Conservation (phyloP, 495 filamentous ascomycete genomes). For the Penicillium chermesinum region DNA sequence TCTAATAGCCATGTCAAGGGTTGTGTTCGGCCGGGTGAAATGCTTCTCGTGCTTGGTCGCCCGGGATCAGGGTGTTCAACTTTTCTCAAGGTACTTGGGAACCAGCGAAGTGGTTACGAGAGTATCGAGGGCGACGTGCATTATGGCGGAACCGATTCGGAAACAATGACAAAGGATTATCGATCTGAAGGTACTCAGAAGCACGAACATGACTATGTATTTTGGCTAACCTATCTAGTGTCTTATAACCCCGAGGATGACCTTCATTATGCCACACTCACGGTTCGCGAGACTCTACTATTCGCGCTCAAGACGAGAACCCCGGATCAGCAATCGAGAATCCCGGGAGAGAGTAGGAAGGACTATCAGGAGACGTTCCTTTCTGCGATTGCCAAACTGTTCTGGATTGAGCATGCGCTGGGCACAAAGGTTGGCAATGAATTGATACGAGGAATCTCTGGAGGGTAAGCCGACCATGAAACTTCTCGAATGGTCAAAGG, state of each 20-base stretch:
- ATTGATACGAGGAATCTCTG: constrained; percentile 61
- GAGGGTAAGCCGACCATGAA: constrained; percentile 43
- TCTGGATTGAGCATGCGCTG: constrained; percentile 69
- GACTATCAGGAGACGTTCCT: constrained; percentile 65
- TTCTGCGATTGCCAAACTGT: constrained; percentile 66
- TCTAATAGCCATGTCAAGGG: constrained; percentile 24
- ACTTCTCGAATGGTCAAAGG: not conserved
- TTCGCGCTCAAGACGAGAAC: constrained; percentile 69
- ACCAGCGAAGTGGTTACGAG: constrained; percentile 60
- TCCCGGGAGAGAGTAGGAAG: constrained; percentile 51
- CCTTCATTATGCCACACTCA: constrained; percentile 68
- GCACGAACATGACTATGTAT: not conserved
- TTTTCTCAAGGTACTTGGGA: constrained; percentile 64
- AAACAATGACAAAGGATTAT: constrained; percentile 58
- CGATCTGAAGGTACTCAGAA: constrained; percentile 48
- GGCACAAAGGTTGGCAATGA: constrained; percentile 66
- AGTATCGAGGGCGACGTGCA: constrained; percentile 56
- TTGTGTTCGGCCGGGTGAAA: constrained; percentile 43
- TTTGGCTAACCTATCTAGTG: constrained; percentile 24
- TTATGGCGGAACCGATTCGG: constrained; percentile 58
- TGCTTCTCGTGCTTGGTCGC: constrained; percentile 63
- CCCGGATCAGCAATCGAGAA: constrained; percentile 57
- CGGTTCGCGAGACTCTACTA: constrained; percentile 61
- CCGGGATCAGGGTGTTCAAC: constrained; percentile 70
- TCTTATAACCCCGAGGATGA: constrained; percentile 70